phyloP scores from a whole-genome alignment of 2,329 filamentous ascomycete species.

The Diaporthe ilicicola region DNA sequence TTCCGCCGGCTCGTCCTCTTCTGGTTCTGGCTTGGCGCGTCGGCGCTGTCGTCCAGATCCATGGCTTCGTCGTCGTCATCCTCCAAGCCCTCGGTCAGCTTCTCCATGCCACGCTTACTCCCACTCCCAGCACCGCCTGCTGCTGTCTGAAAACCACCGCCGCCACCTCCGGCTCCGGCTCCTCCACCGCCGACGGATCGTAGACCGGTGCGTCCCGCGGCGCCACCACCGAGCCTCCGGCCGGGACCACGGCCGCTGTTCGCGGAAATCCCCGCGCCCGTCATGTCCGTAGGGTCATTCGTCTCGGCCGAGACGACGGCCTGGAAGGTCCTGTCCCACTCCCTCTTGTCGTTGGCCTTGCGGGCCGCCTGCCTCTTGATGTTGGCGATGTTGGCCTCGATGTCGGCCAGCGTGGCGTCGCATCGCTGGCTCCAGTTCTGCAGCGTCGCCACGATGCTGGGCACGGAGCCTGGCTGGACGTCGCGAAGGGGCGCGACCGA shows the following conservation, averaged over 20 bases:
- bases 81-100: conserved; percentile 51
- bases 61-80: conserved; percentile 59
- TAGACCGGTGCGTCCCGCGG: conserved; percentile 4
- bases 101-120: conserved; percentile 34
- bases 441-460: conserved; percentile 73
- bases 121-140: conserved; percentile 4
- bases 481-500: conserved; percentile 88
- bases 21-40: conserved; percentile 60
- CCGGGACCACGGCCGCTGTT: conserved; percentile 16
- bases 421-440: conserved; percentile 83
- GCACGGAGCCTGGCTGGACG: conserved; percentile 76
- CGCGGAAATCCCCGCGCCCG: conserved; percentile 36
- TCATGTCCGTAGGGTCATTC: conserved; percentile 28
- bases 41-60: conserved; percentile 63
- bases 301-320: conserved; percentile 57
- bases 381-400: conserved; percentile 77
- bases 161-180: neutral
- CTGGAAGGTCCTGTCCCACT: conserved; percentile 58
- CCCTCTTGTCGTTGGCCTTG: conserved; percentile 59
- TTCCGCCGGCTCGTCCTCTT: conserved; percentile 63
- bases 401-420: conserved; percentile 73
- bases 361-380: conserved; percentile 68
- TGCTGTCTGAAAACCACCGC: neutral
- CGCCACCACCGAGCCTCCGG: conserved; percentile 33
- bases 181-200: neutral